A percentile compares a stretch with the other conserved stretches of the same genome.
These are phyloP conservation scores for Aspergillus floridensis DNA, from an alignment of 2,329 filamentous ascomycete species.

Conservation along the genomic window DNA sequence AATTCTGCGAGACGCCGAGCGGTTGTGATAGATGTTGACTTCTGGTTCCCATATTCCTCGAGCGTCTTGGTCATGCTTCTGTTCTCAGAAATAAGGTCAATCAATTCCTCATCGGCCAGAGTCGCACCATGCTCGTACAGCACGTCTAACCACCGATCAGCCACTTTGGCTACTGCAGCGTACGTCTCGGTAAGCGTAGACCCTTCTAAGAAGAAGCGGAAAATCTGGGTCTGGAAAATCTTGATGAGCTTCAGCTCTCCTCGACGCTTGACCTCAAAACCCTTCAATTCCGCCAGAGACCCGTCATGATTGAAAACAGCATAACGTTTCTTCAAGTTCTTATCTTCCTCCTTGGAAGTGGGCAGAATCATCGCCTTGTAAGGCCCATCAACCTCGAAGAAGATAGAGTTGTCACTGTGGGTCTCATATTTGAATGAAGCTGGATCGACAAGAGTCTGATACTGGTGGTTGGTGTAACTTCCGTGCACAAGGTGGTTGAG, in stretches of 20 bases:
- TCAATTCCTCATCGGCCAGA: slow-evolving; percentile 91
- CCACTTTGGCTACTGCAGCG: slow-evolving; percentile 84
- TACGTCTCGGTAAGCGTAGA: slow-evolving; percentile 86
- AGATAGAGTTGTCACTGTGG: slow-evolving; percentile 97
- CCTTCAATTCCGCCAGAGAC: slow-evolving; percentile 90
- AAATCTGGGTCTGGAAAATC: slow-evolving; percentile 98
- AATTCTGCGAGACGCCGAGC: slow-evolving; percentile 94
- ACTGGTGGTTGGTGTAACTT: slow-evolving; percentile 95
- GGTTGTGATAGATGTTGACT: slow-evolving; percentile 99
- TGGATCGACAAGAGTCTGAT: slow-evolving; percentile 81
- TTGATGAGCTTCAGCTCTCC: slow-evolving; percentile 99
- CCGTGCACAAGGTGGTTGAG: slow-evolving; percentile 95
- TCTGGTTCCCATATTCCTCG: slow-evolving; percentile 92
- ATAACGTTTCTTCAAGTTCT: slow-evolving; percentile 98
- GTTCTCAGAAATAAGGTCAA: slow-evolving; percentile 99
- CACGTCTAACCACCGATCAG: slow-evolving; percentile 95
- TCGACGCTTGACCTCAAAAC: slow-evolving; percentile 95
- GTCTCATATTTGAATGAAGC: slow-evolving; percentile 87
- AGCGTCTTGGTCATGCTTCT: slow-evolving; percentile 96
- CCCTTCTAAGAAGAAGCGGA: slow-evolving; percentile 98
- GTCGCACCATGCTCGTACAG: slow-evolving; percentile 84
- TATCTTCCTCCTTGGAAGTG: slow-evolving; percentile 97
- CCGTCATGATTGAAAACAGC: slow-evolving; percentile 99
- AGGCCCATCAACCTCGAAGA: slow-evolving; percentile 97
- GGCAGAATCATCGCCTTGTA: slow-evolving; percentile 97